These are phyloP conservation scores for Saxophila tyrrhenica DNA, from an alignment of 495 filamentous ascomycete species.

Conservation along the genomic window DNA sequence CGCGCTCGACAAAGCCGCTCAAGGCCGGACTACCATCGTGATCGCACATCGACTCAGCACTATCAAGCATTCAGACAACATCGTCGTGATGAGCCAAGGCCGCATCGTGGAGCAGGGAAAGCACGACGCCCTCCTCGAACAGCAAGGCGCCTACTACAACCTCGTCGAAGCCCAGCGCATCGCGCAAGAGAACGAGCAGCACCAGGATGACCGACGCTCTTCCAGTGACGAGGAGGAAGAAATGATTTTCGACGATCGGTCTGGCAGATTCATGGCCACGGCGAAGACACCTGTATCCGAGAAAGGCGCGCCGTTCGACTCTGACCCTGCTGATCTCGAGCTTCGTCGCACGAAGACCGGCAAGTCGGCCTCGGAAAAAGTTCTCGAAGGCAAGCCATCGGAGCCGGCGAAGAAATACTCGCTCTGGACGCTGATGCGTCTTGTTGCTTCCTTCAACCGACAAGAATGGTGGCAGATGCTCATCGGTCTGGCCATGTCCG, in stretches of 20 bases:
- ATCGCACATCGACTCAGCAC: slow-evolving; percentile 93
- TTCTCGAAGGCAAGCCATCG: slow-evolving; percentile 43
- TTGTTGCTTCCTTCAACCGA: slow-evolving; percentile 74
- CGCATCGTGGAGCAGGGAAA: slow-evolving; percentile 81
- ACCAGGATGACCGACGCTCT: background rate
- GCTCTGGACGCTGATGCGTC: slow-evolving; percentile 72
- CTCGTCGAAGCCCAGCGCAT: slow-evolving; percentile 75
- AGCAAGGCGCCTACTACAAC: slow-evolving; percentile 53
- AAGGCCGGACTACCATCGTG: slow-evolving; percentile 89
- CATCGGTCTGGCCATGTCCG: slow-evolving; percentile 61
- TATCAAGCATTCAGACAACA: slow-evolving; percentile 88
- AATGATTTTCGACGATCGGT: slow-evolving; percentile 28
- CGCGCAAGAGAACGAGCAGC: slow-evolving; percentile 44
- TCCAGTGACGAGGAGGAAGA: slow-evolving; percentile 36
- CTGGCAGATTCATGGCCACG: slow-evolving; percentile 17
- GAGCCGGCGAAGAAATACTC: slow-evolving; percentile 47
- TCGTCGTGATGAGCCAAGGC: slow-evolving; percentile 81
- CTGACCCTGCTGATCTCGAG: slow-evolving; percentile 49
- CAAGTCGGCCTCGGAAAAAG: slow-evolving; percentile 59
- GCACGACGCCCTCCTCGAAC: slow-evolving; percentile 57
- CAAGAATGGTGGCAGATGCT: slow-evolving; percentile 63
- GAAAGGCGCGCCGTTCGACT: slow-evolving; percentile 19
- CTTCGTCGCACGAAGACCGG: slow-evolving; percentile 52
- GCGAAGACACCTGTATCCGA: slow-evolving; percentile 12
- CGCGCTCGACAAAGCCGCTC: slow-evolving; percentile 73